Percentiles rank a stretch among this genome's conserved stretches.
These are phyloP conservation scores for Fusarium lateritium DNA, from an alignment of 2,329 filamentous ascomycete species.

Conservation along the genomic window DNA sequence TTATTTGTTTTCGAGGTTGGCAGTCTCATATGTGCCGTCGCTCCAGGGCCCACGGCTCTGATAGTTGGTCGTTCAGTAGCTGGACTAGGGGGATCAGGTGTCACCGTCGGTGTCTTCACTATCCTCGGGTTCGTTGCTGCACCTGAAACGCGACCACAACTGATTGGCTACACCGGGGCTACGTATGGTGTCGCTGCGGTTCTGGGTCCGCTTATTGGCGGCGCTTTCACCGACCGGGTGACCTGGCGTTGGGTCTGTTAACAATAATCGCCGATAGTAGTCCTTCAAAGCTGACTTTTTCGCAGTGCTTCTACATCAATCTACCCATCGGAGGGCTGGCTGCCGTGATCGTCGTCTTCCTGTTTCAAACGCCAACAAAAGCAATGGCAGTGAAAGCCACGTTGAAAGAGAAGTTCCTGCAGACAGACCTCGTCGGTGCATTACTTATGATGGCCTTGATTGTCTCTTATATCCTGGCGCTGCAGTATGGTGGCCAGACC, in stretches of 20 bases:
- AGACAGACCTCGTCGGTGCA: slow-evolving; percentile 63
- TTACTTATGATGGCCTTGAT: slow-evolving; percentile 60
- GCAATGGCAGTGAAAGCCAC: slow-evolving; percentile 55
- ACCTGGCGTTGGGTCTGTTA: slow-evolving; percentile 51
- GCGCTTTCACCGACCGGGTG: slow-evolving; percentile 54
- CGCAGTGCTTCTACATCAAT: slow-evolving; percentile 56
- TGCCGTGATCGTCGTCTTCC: slow-evolving; percentile 54
- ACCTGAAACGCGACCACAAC: too few species aligned
- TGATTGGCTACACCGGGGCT: too few species aligned
- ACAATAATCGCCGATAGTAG: too few species aligned
- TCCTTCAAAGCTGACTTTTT: too few species aligned
- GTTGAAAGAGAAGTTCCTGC: slow-evolving; percentile 59
- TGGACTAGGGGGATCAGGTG: slow-evolving; percentile 63
- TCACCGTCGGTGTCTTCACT: slow-evolving; percentile 64
- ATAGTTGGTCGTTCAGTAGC: slow-evolving; percentile 67
- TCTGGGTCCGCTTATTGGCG: slow-evolving; percentile 54
- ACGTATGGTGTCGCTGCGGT: slow-evolving; percentile 54
- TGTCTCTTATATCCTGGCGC: slow-evolving; percentile 60
- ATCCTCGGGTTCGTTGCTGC: slow-evolving; percentile 56
- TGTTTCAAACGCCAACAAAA: slow-evolving; percentile 58
- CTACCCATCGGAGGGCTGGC: slow-evolving; percentile 55
- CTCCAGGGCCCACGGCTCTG: slow-evolving; percentile 61
- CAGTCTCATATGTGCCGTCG: slow-evolving; percentile 64
- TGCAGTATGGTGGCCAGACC: slow-evolving; percentile 62
- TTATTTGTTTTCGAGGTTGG: slow-evolving; percentile 69